A percentile compares a stretch with the other conserved stretches of the same genome.
Evolutionary conservation across 2,329 filamentous ascomycete genomes (phyloP).

Genomic region (Cercospora brassicicola): DNA sequence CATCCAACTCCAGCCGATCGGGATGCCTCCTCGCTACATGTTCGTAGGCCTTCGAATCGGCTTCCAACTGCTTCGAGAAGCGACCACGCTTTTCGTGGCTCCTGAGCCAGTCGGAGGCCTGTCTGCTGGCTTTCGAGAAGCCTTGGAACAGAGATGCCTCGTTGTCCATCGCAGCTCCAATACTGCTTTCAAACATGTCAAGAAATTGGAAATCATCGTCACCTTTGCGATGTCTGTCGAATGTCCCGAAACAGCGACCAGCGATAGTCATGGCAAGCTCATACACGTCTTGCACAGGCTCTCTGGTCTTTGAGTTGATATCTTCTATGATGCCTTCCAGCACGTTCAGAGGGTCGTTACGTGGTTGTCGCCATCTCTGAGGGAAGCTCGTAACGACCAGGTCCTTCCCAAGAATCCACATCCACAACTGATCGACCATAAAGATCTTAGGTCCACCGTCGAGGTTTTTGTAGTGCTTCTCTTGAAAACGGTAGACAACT

Average conservation of each 20-base stretch:
- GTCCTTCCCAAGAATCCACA: constrained; percentile 61
- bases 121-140: constrained; percentile 60
- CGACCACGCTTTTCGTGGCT: constrained; percentile 23
- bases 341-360: constrained; percentile 63
- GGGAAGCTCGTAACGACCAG: constrained; percentile 62
- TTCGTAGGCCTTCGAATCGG: constrained; percentile 22
- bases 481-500: constrained; percentile 61
- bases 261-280: constrained; percentile 63
- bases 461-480: constrained; percentile 20
- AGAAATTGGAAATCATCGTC: constrained; percentile 63
- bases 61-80: constrained; percentile 22
- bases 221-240: constrained; percentile 52
- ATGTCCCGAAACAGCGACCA: constrained; percentile 51
- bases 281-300: constrained; percentile 60
- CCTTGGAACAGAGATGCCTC: constrained; percentile 55
- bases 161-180: constrained; percentile 52
- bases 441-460: constrained; percentile 28
- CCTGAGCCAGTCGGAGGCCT: constrained; percentile 48
- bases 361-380: constrained; percentile 60
- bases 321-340: constrained; percentile 64
- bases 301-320: constrained; percentile 64
- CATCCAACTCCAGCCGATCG: constrained; percentile 10
- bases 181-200: constrained; percentile 67
- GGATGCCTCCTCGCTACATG: constrained; percentile 49
- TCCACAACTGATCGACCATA: constrained; percentile 63